phyloP scores from a whole-genome alignment of 441 rosid genomes.

The Geranium incanum region DNA sequence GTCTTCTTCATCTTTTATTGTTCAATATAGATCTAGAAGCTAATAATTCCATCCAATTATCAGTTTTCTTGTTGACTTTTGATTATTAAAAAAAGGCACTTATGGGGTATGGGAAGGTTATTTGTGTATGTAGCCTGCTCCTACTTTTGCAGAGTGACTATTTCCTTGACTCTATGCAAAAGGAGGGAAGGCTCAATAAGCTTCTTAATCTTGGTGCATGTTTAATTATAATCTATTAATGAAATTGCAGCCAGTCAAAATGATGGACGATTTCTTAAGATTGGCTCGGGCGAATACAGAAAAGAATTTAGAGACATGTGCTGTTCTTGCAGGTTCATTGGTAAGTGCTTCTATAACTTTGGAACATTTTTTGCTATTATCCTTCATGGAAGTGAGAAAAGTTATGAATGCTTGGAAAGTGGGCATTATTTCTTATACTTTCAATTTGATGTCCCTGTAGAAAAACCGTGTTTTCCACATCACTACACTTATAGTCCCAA shows the following conservation, averaged over 20 bases:
- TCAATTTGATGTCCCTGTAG: slow-evolving; percentile 26
- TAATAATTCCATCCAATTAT: not conserved
- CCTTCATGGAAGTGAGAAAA: slow-evolving; percentile 5
- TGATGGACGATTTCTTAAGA: slow-evolving; percentile 84
- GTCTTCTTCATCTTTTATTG: slow-evolving; percentile 23
- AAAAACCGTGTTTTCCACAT: slow-evolving; percentile 91
- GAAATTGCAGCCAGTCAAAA: slow-evolving; percentile 58
- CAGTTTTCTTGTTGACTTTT: slow-evolving; percentile 8
- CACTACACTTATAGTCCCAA: slow-evolving; percentile 82
- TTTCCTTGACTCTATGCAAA: not conserved
- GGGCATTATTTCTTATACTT: slow-evolving; percentile 16
- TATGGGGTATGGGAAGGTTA: not conserved
- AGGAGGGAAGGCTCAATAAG: slow-evolving; percentile 8
- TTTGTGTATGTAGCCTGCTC: not conserved
- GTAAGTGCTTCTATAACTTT: slow-evolving; percentile 33
- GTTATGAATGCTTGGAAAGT: not conserved
- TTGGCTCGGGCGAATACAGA: slow-evolving; percentile 69
- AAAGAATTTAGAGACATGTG: slow-evolving; percentile 94
- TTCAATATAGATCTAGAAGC: not conserved
- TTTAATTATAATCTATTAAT: slow-evolving; percentile 16
- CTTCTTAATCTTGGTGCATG: slow-evolving; percentile 14
- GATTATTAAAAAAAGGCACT: not conserved
- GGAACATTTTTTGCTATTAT: not conserved
- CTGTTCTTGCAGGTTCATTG: slow-evolving; percentile 86
- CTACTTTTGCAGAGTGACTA: not conserved